Conservation (phyloP, 805 yeast species). For the Lipomyces kockii region DNA sequence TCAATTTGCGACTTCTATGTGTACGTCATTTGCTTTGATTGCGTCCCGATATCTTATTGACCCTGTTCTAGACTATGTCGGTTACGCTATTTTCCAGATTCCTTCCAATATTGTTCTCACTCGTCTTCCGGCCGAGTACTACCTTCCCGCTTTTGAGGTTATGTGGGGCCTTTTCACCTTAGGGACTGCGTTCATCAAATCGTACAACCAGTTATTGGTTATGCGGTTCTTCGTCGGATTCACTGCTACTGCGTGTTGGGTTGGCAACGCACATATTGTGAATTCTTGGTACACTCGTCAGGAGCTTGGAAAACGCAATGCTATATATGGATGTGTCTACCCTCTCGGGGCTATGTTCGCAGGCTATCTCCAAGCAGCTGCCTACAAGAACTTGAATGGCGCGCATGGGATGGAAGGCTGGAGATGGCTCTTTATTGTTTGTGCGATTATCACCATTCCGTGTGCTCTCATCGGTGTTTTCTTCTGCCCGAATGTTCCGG, state of each 20-base stretch:
- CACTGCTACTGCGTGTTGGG: slow-evolving; percentile 52
- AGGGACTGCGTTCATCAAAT: slow-evolving; percentile 43
- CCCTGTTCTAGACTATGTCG: slow-evolving; percentile 36
- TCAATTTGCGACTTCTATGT: slow-evolving; percentile 52
- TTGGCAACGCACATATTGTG: slow-evolving; percentile 50
- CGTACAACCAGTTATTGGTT: slow-evolving; percentile 43
- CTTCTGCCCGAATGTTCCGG: slow-evolving; percentile 69
- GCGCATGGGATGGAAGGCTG: slow-evolving; percentile 62
- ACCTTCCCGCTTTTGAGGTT: slow-evolving; percentile 48
- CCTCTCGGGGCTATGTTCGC: slow-evolving; percentile 65
- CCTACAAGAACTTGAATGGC: slow-evolving; percentile 55
- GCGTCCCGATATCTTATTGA: background rate
- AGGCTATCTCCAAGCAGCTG: slow-evolving; percentile 66
- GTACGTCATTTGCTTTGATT: slow-evolving; percentile 45
- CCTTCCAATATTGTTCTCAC: slow-evolving; percentile 47
- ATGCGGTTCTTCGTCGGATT: slow-evolving; percentile 51
- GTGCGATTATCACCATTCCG: slow-evolving; percentile 61
- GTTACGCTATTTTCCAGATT: slow-evolving; percentile 48
- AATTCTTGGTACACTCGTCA: slow-evolving; percentile 58
- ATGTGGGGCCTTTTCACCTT: slow-evolving; percentile 48
- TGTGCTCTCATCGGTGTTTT: slow-evolving; percentile 62
- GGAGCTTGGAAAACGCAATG: slow-evolving; percentile 65
- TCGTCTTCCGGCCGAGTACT: slow-evolving; percentile 42
- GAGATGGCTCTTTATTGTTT: slow-evolving; percentile 76
- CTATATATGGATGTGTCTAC: slow-evolving; percentile 64